Conservation (phyloP, 2,329 filamentous ascomycete genomes). For the Trichoderma sp. region DNA sequence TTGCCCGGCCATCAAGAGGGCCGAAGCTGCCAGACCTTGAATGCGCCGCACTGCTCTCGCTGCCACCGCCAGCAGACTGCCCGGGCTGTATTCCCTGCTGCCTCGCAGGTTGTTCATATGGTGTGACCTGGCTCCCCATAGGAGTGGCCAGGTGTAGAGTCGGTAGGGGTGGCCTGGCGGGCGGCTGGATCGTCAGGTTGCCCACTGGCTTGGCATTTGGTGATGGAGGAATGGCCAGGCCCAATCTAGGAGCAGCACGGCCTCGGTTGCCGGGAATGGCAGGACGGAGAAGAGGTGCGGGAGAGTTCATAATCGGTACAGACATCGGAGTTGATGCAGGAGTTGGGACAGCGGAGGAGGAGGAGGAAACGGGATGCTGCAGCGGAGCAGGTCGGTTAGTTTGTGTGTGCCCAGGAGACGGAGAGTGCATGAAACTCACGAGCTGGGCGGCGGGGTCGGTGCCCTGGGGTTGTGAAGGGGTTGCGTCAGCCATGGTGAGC, state of each 20-base stretch:
- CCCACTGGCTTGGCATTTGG: conserved; percentile 76
- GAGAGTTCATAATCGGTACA: conserved; percentile 65
- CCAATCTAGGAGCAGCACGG: conserved; percentile 72
- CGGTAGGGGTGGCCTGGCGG: conserved; percentile 59
- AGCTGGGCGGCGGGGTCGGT: conserved; percentile 22
- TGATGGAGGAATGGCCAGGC: conserved; percentile 85
- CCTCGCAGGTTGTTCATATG: conserved; percentile 62
- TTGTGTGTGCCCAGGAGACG: background rate
- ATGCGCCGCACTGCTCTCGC: conserved; percentile 74
- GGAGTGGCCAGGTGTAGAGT: conserved; percentile 83
- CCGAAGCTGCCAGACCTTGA: conserved; percentile 84
- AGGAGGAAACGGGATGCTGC: conserved; percentile 11
- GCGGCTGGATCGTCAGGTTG: conserved; percentile 41
- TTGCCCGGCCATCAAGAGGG: conserved; percentile 68
- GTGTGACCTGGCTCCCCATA: conserved; percentile 72
- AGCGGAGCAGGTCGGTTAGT: conserved; percentile 5
- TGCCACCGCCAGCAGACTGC: conserved; percentile 70
- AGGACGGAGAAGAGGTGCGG: conserved; percentile 77
- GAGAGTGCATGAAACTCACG: conserved; percentile 21
- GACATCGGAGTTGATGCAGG: conserved; percentile 35
- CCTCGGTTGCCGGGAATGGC: conserved; percentile 70
- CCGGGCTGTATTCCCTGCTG: conserved; percentile 54
- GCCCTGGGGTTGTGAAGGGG: conserved; percentile 25
- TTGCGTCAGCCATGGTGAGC: conserved; percentile 28
- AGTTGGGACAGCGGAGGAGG: conserved; percentile 27